Conservation (phyloP, 768 basidiomycete species). For the Hericium alpestre region DNA sequence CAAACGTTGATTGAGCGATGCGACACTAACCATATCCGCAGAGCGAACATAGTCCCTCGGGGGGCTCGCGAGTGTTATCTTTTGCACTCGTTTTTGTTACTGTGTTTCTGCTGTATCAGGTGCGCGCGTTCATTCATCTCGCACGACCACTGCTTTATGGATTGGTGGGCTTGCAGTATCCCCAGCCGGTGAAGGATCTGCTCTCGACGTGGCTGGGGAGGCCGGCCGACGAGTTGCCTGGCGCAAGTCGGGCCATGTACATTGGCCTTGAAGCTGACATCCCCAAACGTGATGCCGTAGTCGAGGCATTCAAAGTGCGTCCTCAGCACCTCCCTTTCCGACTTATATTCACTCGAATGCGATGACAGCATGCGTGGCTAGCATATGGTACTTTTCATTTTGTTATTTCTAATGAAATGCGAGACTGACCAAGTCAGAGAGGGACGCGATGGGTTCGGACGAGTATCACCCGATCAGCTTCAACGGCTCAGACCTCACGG, state of each 20-base stretch:
- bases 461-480: conserved; percentile 82
- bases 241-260: conserved; percentile 6
- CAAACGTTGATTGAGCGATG: not conserved
- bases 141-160: not conserved
- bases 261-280: conserved; percentile 44
- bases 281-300: conserved; percentile 56
- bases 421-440: conserved; percentile 37
- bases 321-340: not conserved
- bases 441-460: conserved; percentile 85
- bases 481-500: conserved; percentile 67
- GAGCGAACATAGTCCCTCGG: not conserved
- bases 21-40: not conserved
- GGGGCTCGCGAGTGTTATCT: not conserved
- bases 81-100: not conserved
- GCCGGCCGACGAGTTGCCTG: conserved; percentile 9
- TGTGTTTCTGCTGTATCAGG: conserved; percentile 5
- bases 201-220: conserved; percentile 5
- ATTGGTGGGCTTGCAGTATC: conserved; percentile 1
- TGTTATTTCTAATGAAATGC: conserved; percentile 4
- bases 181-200: not conserved
- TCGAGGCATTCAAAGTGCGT: conserved; percentile 69
- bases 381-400: conserved; percentile 58
- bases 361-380: conserved; percentile 65
- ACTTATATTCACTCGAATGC: conserved; percentile 5
- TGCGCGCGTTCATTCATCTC: not conserved